Conservation (phyloP, 1,284 basidiomycete species). For the Papiliotrema nemorosa region DNA sequence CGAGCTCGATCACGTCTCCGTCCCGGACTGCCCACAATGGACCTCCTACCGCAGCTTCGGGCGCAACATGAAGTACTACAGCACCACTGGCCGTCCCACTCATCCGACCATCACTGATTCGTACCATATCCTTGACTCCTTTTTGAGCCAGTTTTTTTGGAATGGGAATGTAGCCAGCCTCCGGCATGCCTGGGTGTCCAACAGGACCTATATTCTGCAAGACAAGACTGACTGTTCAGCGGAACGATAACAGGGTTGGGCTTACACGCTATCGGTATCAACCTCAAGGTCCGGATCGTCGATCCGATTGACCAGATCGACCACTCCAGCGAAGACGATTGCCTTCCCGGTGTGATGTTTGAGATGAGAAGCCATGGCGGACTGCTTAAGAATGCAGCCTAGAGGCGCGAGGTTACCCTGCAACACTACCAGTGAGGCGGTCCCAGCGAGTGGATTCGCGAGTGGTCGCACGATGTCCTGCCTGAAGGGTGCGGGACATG, state of each 20-base stretch:
- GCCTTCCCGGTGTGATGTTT: constrained; percentile 31
- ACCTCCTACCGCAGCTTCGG: constrained; percentile 46
- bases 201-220: constrained; percentile 43
- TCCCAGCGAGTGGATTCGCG: constrained; percentile 29
- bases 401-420: constrained; percentile 43
- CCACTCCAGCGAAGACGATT: constrained; percentile 33
- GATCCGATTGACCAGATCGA: constrained; percentile 38
- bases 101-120: constrained; percentile 46
- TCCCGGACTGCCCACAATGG: constrained; percentile 41
- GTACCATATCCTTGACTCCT: constrained; percentile 46
- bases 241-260: not conserved
- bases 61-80: constrained; percentile 43
- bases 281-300: constrained; percentile 37
- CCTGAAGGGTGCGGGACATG: constrained; percentile 16
- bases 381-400: constrained; percentile 41
- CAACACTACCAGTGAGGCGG: constrained; percentile 35
- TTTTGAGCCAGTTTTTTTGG: constrained; percentile 39
- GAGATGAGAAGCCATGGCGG: constrained; percentile 32
- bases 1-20: constrained; percentile 41
- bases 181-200: constrained; percentile 48
- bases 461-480: constrained; percentile 41
- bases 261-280: constrained; percentile 25
- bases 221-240: constrained; percentile 26
- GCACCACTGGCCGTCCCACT: constrained; percentile 44
- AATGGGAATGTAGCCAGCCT: constrained; percentile 46